A percentile compares a stretch with the other conserved stretches of the same genome.
Conservation (phyloP, 2,329 filamentous ascomycete species). For the Dothistroma septosporum region DNA sequence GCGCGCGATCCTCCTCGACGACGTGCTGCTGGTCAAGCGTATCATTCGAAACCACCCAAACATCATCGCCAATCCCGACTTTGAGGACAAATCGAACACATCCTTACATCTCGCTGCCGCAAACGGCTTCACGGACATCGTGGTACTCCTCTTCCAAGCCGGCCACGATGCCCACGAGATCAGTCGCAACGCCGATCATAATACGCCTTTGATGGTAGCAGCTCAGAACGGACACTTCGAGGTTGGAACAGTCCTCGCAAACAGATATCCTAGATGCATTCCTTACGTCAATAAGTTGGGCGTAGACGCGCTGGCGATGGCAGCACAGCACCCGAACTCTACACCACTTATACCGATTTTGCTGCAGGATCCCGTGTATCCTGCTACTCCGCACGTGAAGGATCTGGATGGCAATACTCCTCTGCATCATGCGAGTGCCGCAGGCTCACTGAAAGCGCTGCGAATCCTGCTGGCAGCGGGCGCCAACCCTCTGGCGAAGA, state of each 20-base stretch:
- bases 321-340: slow-evolving; percentile 30
- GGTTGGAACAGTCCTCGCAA: slow-evolving; percentile 67
- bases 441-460: slow-evolving; percentile 72
- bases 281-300: slow-evolving; percentile 63
- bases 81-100: slow-evolving; percentile 71
- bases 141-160: slow-evolving; percentile 62
- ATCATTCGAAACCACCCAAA: slow-evolving; percentile 69
- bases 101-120: slow-evolving; percentile 76
- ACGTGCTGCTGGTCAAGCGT: slow-evolving; percentile 67
- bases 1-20: slow-evolving; percentile 73
- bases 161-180: slow-evolving; percentile 72
- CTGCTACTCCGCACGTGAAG: slow-evolving; percentile 30
- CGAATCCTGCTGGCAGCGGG: slow-evolving; percentile 74
- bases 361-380: slow-evolving; percentile 31
- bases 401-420: slow-evolving; percentile 80
- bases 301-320: slow-evolving; percentile 58
- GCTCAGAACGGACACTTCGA: slow-evolving; percentile 65
- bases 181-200: slow-evolving; percentile 71
- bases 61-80: slow-evolving; percentile 75
- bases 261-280: slow-evolving; percentile 60
- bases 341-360: slow-evolving; percentile 44
- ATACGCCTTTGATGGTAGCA: slow-evolving; percentile 79
- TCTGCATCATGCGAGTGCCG: slow-evolving; percentile 78
- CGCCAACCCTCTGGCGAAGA: slow-evolving; percentile 67
- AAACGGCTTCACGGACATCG: slow-evolving; percentile 66